Conservation (phyloP, 1,139 yeast species). For the Scheffersomyces cryptocercus region DNA sequence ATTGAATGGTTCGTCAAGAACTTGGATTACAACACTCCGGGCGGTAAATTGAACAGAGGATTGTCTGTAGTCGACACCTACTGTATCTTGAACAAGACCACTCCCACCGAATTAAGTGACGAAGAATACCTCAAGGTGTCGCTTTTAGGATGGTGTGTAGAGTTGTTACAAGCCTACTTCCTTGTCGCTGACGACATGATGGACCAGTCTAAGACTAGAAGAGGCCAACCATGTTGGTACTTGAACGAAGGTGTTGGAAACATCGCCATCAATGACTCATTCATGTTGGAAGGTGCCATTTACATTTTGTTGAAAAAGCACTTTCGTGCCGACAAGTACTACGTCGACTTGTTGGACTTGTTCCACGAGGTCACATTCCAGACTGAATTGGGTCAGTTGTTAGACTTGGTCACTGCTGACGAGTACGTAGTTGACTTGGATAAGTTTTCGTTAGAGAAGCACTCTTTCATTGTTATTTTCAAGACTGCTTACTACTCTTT, state of each 20-base stretch:
- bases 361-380: conserved; percentile 96
- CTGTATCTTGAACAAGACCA: conserved; percentile 68
- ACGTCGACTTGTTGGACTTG: conserved; percentile 86
- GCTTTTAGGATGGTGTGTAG: conserved; percentile 93
- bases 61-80: conserved; percentile 93
- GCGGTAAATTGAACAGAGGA: conserved; percentile 97
- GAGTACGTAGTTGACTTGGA: conserved; percentile 88
- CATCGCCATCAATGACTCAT: conserved; percentile 95
- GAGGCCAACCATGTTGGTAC: conserved; percentile 99
- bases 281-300: conserved; percentile 95
- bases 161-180: conserved; percentile 93
- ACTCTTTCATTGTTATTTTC: conserved; percentile 91
- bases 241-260: conserved; percentile 75
- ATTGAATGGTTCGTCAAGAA: conserved; percentile 79
- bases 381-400: conserved; percentile 94
- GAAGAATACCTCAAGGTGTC: conserved; percentile 85
- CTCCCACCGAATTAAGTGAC: conserved; percentile 55
- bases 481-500: conserved; percentile 98
- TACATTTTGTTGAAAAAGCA: conserved; percentile 86
- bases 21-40: conserved; percentile 86
- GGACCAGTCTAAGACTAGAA: conserved; percentile 96
- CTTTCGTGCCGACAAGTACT: conserved; percentile 79
- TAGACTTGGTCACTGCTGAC: conserved; percentile 96
- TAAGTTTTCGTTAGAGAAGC: conserved; percentile 85
- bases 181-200: conserved; percentile 98